A percentile compares a stretch with the other conserved stretches of the same genome.
These are phyloP conservation scores for Stephania japonica DNA, from an alignment of 164 flowering plant genomes.

Conservation along the genomic window DNA sequence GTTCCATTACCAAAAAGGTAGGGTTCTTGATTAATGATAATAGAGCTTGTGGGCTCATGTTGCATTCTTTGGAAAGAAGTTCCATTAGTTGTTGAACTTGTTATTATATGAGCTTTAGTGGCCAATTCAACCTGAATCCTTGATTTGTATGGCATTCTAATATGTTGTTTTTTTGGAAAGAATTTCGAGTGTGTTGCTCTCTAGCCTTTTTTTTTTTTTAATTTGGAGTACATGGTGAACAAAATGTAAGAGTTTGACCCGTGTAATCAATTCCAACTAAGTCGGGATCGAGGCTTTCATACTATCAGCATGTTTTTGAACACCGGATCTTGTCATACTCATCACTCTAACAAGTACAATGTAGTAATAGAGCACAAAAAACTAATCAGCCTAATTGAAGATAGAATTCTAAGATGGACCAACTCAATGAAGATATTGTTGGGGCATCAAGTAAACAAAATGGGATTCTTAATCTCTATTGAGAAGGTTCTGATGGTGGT, in stretches of 20 bases:
- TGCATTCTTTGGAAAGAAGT: not conserved
- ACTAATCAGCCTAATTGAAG: not conserved
- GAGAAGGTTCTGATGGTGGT: constrained; percentile 14
- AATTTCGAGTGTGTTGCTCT: not conserved
- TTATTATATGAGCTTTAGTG: not conserved
- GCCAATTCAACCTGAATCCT: not conserved
- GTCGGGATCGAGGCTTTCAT: too few relatives aligned
- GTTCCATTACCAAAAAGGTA: not conserved
- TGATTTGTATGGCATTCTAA: not conserved
- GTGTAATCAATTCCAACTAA: too few relatives aligned
- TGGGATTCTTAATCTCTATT: constrained; percentile 4
- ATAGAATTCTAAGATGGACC: not conserved
- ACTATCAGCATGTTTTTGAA: too few relatives aligned
- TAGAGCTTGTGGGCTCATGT: not conserved
- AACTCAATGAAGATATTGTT: not conserved
- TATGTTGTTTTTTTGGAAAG: not conserved
- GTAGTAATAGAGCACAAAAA: not conserved
- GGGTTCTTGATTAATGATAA: too few relatives aligned
- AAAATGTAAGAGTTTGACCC: too few relatives aligned
- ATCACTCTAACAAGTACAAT: not conserved
- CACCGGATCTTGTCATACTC: too few relatives aligned
- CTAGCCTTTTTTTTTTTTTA: too few relatives aligned
- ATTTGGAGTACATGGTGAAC: not conserved
- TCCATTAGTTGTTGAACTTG: not conserved
- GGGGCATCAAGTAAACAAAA: not conserved